Evolutionary conservation across 257 asterid genomes (phyloP).

Genomic region (Anisodus tanguticus): DNA sequence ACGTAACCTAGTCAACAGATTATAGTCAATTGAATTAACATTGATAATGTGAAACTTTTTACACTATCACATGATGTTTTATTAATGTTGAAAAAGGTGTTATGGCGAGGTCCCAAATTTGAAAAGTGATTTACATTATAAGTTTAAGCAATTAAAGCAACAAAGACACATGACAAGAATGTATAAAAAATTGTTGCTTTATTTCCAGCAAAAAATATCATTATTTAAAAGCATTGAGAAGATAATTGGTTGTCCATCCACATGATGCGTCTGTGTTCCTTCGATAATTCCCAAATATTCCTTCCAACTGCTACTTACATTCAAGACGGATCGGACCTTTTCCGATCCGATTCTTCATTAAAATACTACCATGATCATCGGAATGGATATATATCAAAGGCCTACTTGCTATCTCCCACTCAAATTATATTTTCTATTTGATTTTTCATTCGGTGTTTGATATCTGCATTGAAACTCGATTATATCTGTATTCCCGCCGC

Average conservation of each 20-base stretch:
- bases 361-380: too few relatives aligned
- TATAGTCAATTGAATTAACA: too few relatives aligned
- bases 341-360: too few relatives aligned
- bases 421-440: too few relatives aligned
- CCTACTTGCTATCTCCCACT: too few relatives aligned
- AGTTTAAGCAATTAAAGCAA: neutral
- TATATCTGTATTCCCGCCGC: too few relatives aligned
- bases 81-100: neutral
- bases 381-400: too few relatives aligned
- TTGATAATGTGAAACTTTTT: too few relatives aligned
- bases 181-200: neutral
- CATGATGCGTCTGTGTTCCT: neutral
- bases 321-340: neutral
- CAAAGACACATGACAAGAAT: neutral
- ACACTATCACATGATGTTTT: too few relatives aligned
- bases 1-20: too few relatives aligned
- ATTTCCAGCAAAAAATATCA: neutral
- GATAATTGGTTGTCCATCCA: slow-evolving; percentile 12
- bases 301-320: neutral
- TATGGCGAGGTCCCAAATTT: neutral
- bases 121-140: neutral
- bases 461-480: too few relatives aligned
- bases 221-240: neutral
- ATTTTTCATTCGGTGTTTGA: too few relatives aligned
- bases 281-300: neutral